Conservation (phyloP, 2,329 filamentous ascomycete species). For the Calycina herbarum region DNA sequence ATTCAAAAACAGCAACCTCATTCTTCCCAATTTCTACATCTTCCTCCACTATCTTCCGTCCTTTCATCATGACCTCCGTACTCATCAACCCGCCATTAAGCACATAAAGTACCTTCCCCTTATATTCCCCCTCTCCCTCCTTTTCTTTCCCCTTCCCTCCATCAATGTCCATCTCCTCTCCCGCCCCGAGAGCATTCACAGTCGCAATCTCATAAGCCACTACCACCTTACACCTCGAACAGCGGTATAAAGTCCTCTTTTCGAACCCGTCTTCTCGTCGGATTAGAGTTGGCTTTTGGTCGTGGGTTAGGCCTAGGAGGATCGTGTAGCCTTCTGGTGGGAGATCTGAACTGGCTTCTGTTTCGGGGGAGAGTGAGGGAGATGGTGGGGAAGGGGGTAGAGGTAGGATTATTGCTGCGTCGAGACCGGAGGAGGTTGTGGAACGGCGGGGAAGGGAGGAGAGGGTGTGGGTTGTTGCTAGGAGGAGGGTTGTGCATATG, state of each 20-base stretch:
- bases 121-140: slow-evolving; percentile 38
- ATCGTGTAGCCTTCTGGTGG: slow-evolving; percentile 44
- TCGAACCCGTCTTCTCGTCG: slow-evolving; percentile 65
- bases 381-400: slow-evolving; percentile 41
- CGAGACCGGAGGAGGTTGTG: slow-evolving; percentile 38
- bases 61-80: slow-evolving; percentile 54
- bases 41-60: slow-evolving; percentile 37
- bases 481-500: slow-evolving; percentile 64
- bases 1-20: slow-evolving; percentile 33
- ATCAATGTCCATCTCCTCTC: slow-evolving; percentile 27
- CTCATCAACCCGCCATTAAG: slow-evolving; percentile 59
- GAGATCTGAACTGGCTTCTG: slow-evolving; percentile 21
- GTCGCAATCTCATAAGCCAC: slow-evolving; percentile 63
- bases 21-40: slow-evolving; percentile 33
- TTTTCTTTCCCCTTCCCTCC: slow-evolving; percentile 32
- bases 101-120: slow-evolving; percentile 54
- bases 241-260: slow-evolving; percentile 60
- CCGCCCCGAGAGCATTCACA: slow-evolving; percentile 29
- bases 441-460: slow-evolving; percentile 51
- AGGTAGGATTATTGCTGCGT: slow-evolving; percentile 58
- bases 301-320: slow-evolving; percentile 49
- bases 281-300: slow-evolving; percentile 51
- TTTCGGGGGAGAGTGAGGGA: not conserved
- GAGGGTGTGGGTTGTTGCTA: slow-evolving; percentile 58
- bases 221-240: slow-evolving; percentile 59